These are phyloP conservation scores for Dioscorea dumetorum DNA, from an alignment of 106 monocot species.

Conservation along the genomic window DNA sequence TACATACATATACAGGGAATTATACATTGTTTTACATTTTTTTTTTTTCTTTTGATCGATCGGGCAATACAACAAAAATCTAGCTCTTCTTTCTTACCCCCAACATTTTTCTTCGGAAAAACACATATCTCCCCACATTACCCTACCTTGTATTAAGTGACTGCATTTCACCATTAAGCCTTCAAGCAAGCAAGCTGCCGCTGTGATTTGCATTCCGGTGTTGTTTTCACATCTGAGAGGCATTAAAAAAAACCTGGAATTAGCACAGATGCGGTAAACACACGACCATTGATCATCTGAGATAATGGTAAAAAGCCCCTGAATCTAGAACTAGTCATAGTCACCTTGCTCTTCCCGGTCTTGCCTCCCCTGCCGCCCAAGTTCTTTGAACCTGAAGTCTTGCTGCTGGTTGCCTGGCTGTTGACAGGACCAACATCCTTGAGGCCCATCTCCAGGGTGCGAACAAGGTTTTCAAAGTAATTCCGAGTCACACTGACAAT, in stretches of 20 bases:
- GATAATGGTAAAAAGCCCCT: constrained; percentile 11
- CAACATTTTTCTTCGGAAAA: no score
- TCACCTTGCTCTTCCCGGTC: constrained; percentile 34
- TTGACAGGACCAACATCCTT: constrained; percentile 10
- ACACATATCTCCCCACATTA: no score
- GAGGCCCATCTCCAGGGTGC: constrained; percentile 21
- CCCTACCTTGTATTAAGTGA: no score
- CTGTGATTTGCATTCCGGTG: no score
- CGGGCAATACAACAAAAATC: no score
- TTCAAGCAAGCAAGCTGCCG: no score
- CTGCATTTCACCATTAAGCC: no score
- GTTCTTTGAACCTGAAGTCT: constrained; percentile 10
- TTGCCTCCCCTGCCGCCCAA: constrained; percentile 22
- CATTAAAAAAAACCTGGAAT: constrained; percentile 21
- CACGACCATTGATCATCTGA: constrained; percentile 65
- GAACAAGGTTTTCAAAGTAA: constrained; percentile 33
- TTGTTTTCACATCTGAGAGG: no score
- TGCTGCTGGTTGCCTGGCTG: neutral
- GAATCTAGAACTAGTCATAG: constrained; percentile 25
- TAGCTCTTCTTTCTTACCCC: no score
- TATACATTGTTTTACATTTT: no score
- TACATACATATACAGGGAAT: no score
- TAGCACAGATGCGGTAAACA: constrained; percentile 60
- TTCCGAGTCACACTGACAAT: constrained; percentile 12
- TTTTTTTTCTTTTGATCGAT: no score